Conservation (phyloP, 2,329 filamentous ascomycete genomes). For the Phaeophleospora eucalypticola region DNA sequence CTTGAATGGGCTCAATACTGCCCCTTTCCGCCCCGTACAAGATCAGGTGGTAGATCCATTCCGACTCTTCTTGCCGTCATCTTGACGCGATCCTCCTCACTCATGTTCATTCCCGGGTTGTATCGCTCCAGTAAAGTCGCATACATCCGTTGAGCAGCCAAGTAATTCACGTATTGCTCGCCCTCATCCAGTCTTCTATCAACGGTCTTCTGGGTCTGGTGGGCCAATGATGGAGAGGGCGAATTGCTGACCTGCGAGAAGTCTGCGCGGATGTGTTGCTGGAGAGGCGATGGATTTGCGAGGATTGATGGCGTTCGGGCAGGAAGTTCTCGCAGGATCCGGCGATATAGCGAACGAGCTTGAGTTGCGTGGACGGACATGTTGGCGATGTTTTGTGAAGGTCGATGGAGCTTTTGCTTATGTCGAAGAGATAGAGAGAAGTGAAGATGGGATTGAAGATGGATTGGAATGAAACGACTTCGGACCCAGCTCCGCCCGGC, state of each 20-base stretch:
- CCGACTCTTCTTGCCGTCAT: constrained; percentile 83
- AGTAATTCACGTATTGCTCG: constrained; percentile 76
- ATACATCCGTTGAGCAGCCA: constrained; percentile 82
- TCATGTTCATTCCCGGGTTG: constrained; percentile 87
- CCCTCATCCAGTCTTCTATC: constrained; percentile 48
- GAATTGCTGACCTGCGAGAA: constrained; percentile 44
- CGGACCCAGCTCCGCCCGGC: no score
- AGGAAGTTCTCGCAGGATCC: constrained; percentile 83
- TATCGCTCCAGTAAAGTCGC: constrained; percentile 79
- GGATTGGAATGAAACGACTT: no score
- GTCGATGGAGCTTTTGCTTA: not conserved
- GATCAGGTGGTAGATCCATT: constrained; percentile 74
- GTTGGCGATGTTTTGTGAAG: constrained; percentile 3
- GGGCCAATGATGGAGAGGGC: constrained; percentile 36
- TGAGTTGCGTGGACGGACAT: constrained; percentile 41
- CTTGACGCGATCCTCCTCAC: constrained; percentile 75
- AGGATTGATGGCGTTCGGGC: constrained; percentile 55
- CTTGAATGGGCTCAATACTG: not conserved
- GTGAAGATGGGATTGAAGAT: not conserved
- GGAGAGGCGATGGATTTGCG: constrained; percentile 61
- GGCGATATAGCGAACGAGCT: constrained; percentile 77
- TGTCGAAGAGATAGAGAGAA: not conserved
- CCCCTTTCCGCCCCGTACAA: constrained; percentile 1
- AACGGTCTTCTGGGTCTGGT: constrained; percentile 24
- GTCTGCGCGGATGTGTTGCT: constrained; percentile 62